Evolutionary conservation across 805 yeast genomes (phyloP), one percentile per base, ranked within the genome.

Genomic region (Blastobotrys parvus): DNA sequence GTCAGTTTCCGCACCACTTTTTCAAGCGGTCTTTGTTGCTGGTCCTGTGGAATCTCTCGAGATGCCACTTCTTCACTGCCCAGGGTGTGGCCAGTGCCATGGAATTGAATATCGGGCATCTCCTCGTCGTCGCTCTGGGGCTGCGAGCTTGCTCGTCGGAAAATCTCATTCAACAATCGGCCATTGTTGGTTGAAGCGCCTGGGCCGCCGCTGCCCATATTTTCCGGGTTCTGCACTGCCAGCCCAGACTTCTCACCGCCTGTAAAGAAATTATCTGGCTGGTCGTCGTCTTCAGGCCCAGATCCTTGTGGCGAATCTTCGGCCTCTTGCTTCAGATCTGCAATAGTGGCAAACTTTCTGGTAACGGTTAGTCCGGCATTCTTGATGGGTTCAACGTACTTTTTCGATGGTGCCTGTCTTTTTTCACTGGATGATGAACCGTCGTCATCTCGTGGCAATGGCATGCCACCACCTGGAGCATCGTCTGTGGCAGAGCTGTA

Each of bases 1-100:
- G 94, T 86, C 48, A 92, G 82, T 35, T 83, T 83, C 57, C 97
- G 74, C 15, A 74, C 71, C 3, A 82, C 95, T 45, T 77, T 79
- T 32, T 65, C 69, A 3, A 55, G 32, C 53, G 59, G 27, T 52
- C 50, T 21, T 59, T 13, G 23, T 17, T 8, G 41, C 32, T 41
- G 33, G 10, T 30, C 54, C 8, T 55, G 47, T 1, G 55, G 53
- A 39, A 44, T 51, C 41, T 25, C 41, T 33, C 48, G 23, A 6
- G 55, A 49, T 17, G 54, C 57, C 17, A 46, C 53, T 21, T 50
- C 55, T 32, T 52, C 59, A 11, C 54, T 42, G 15, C 69, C 69
- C 25, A 64, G 51, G 3, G 62, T 53, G 42, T 51, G 52, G 3
- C 68, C 69, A 3, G 62, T 44, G 16, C 65, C 62, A 13, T 39